Conservation (phyloP, 192 early-diverging fungal species). For the Linnemannia schmuckeri region DNA sequence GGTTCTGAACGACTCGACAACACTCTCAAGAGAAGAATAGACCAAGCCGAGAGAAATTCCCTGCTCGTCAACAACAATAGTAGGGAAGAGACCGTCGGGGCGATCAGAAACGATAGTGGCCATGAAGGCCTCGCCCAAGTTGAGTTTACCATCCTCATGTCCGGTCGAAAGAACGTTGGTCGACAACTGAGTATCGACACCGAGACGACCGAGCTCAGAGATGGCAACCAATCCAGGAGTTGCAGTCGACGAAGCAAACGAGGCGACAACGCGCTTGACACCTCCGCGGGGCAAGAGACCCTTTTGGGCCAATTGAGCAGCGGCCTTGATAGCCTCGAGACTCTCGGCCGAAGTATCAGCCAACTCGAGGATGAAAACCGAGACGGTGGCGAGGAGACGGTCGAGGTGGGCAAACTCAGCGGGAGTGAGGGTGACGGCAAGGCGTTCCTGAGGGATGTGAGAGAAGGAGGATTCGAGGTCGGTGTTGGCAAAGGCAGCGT, state of each 20-base stretch:
- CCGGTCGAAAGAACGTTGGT: slow-evolving; percentile 50
- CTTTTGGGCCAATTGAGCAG: slow-evolving; percentile 35
- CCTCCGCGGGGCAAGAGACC: slow-evolving; percentile 62
- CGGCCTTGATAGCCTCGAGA: slow-evolving; percentile 29
- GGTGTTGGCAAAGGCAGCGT: slow-evolving; percentile 37
- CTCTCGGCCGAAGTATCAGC: slow-evolving; percentile 17
- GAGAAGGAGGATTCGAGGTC: slow-evolving; percentile 38
- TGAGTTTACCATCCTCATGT: slow-evolving; percentile 54
- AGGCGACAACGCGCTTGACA: slow-evolving; percentile 46
- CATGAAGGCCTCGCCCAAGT: slow-evolving; percentile 71
- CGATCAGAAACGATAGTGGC: slow-evolving; percentile 81
- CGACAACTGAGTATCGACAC: slow-evolving; percentile 54
- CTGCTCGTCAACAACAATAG: slow-evolving; percentile 93
- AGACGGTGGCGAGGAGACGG: slow-evolving; percentile 32
- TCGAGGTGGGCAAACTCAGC: slow-evolving; percentile 21
- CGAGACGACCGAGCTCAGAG: slow-evolving; percentile 44
- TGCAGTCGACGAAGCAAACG: slow-evolving; percentile 18
- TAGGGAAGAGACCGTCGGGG: slow-evolving; percentile 91
- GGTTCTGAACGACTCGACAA: slow-evolving; percentile 83
- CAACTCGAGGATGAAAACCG: slow-evolving; percentile 50
- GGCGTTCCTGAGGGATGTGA: slow-evolving; percentile 58
- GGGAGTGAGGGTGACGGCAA: slow-evolving; percentile 49
- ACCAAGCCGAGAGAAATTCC: slow-evolving; percentile 91
- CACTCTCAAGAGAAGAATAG: slow-evolving; percentile 89
- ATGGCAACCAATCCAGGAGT: slow-evolving; percentile 47